Evolutionary conservation across 2,329 filamentous ascomycete genomes (phyloP).

Genomic region (Epichloe hybrida): DNA sequence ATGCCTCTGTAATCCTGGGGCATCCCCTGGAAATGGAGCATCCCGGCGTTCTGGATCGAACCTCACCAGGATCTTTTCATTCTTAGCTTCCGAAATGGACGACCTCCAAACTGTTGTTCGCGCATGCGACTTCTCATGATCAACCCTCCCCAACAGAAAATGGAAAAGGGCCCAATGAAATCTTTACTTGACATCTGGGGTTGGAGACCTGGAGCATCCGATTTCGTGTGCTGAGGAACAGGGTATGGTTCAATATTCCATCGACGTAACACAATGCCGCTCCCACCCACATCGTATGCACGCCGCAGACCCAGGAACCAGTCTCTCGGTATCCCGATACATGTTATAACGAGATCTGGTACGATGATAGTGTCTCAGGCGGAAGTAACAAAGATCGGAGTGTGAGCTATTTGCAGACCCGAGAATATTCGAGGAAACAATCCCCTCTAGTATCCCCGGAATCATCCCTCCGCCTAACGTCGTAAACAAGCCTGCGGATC

Average conservation of each 20-base stretch:
- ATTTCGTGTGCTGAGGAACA: background rate
- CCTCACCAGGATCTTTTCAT: too few species aligned
- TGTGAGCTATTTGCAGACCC: background rate
- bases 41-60: background rate
- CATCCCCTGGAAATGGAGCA: background rate
- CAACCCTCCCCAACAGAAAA: too few species aligned
- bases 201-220: background rate
- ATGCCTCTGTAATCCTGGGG: background rate
- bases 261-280: background rate
- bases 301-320: conserved; percentile 1
- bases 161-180: background rate
- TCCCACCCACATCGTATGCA: background rate
- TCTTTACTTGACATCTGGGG: background rate
- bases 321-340: conserved; percentile 1
- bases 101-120: too few species aligned
- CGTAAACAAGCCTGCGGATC: too few species aligned
- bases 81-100: background rate
- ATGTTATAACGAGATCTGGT: background rate
- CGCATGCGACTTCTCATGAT: too few species aligned
- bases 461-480: too few species aligned
- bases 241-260: background rate
- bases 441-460: background rate
- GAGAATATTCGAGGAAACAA: background rate
- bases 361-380: background rate
- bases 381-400: background rate